These are phyloP conservation scores for Hydrangea macrophylla DNA, from an alignment of 148 eudicot species.

Conservation along the genomic window DNA sequence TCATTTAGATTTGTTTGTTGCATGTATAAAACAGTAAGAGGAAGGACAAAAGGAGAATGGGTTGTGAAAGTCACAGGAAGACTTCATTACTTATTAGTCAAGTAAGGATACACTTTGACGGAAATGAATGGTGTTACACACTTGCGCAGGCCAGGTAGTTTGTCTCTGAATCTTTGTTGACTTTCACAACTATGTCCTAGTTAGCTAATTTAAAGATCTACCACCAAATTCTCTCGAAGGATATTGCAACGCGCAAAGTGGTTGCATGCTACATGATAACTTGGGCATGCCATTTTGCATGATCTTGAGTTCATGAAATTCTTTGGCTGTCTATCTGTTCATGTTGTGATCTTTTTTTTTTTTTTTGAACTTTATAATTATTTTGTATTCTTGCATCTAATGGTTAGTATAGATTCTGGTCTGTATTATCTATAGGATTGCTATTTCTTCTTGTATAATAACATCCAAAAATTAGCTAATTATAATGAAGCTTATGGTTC, in stretches of 20 bases:
- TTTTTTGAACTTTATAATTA: too few relatives aligned
- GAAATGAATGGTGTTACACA: background rate
- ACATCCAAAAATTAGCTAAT: background rate
- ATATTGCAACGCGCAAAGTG: background rate
- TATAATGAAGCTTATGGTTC: conserved; percentile 6
- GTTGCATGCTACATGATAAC: background rate
- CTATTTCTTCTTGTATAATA: conserved; percentile 8
- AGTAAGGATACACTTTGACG: background rate
- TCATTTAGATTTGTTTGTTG: background rate
- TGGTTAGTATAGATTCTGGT: too few relatives aligned
- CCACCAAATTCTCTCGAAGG: background rate
- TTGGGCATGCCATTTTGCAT: background rate
- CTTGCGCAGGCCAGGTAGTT: background rate
- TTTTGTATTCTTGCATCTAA: too few relatives aligned
- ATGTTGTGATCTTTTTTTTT: too few relatives aligned
- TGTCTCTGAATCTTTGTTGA: background rate
- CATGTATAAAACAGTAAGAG: background rate
- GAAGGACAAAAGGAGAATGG: background rate
- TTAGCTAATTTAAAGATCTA: conserved; percentile 3
- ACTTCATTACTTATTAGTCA: background rate
- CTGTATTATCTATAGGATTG: background rate
- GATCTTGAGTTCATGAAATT: background rate
- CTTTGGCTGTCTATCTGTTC: too few relatives aligned
- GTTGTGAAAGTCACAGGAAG: background rate
- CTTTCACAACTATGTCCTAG: background rate